Evolutionary conservation across 805 yeast species (phyloP), one percentile per base, ranked within the genome.

Genomic region (Kregervanrija fluxuum): DNA sequence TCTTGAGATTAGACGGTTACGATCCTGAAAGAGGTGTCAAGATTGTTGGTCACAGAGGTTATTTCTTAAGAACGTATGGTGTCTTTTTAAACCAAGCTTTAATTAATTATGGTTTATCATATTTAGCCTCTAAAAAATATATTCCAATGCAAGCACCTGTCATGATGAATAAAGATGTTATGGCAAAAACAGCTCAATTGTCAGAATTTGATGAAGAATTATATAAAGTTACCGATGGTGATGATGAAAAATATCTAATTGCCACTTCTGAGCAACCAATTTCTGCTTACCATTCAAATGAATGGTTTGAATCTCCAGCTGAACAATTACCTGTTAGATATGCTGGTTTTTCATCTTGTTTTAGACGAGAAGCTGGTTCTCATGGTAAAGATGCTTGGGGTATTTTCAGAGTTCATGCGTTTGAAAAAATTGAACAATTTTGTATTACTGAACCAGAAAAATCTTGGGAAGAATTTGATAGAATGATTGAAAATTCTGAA

Each of bases 311-410:
- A 71, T 82, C 85, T 57, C 99, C 99, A 48, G 81, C 82, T 50
- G 97, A 90, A 70, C 99, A 93, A 73, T 77, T 93, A 56, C 99
- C 99, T 49, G 78, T 88, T 52, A 85, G 95, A 70, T 93, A 93
- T 62, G 99, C 96, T 40, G 99, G 99, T 60, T 93, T 85, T 75
- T 89, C 97, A 33, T 85, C 97, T 39, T 93, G 99, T 80, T 93
- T 93, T 82, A 83, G 99, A 71, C 86, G 99, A 73, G 99, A 93
- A 74, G 99, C 99, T 47, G 99, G 99, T 55, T 83, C 96, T 54
- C 98, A 91, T 61, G 99, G 99, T 67, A 91, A 91, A 68, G 99
- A 93, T 62, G 99, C 99, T 41, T 93, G 99, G 99, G 99, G 99
- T 71, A 89, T 93, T 54, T 93, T 93, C 82, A 85, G 99, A 72